A percentile compares a stretch with the other conserved stretches of the same genome.
phyloP scores from a whole-genome alignment of 305 asterid species.

The Solanum hybrid region DNA sequence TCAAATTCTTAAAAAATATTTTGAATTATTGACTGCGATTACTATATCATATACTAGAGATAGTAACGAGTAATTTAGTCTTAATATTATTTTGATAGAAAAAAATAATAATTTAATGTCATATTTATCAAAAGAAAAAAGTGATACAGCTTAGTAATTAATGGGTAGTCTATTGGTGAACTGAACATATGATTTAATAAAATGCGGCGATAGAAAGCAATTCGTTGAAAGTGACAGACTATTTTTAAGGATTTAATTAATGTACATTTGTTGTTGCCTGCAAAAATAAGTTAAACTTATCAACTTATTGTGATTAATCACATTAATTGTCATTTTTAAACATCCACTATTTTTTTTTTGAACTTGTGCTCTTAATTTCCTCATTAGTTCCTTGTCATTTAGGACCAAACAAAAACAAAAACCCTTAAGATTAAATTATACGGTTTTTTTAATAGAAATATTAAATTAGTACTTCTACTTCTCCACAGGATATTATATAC shows the following conservation, averaged over 20 bases:
- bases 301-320: background rate
- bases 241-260: background rate
- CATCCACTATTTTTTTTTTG: background rate
- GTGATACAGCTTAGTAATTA: background rate
- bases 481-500: background rate
- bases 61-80: background rate
- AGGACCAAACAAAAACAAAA: background rate
- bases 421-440: background rate
- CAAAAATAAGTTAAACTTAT: background rate
- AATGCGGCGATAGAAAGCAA: slow-evolving; percentile 8
- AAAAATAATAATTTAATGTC: background rate
- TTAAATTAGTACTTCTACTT: background rate
- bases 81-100: background rate
- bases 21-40: background rate
- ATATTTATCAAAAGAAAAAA: background rate
- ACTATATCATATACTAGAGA: background rate
- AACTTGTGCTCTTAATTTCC: background rate
- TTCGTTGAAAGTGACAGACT: background rate
- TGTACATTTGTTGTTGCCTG: background rate
- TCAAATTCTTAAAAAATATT: background rate
- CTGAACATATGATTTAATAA: background rate
- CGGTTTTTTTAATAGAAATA: too few species aligned
- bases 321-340: background rate
- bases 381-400: background rate
- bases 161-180: background rate